phyloP scores from a whole-genome alignment of 2,329 filamentous ascomycete genomes.

The Rutstroemia sp. region DNA sequence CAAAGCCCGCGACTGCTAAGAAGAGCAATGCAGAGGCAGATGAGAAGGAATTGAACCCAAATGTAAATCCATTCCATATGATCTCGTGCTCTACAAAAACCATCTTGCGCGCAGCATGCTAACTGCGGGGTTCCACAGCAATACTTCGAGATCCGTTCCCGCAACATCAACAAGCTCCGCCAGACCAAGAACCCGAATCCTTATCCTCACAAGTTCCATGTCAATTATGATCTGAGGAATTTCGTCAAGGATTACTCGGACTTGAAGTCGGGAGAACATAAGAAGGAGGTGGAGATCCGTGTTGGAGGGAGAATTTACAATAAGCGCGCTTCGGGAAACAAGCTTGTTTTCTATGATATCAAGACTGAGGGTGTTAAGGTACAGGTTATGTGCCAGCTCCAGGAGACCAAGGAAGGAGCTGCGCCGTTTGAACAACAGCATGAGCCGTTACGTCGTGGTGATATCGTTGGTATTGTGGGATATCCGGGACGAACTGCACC shows the following conservation, averaged over 20 bases:
- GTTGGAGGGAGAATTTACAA: conserved; percentile 85
- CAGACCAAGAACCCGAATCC: conserved; percentile 69
- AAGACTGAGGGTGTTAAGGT: conserved; percentile 68
- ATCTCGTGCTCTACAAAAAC: neutral
- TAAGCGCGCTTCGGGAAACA: conserved; percentile 72
- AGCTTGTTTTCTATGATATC: conserved; percentile 89
- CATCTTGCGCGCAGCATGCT: neutral
- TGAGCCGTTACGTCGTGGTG: conserved; percentile 79
- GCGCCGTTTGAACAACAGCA: conserved; percentile 79
- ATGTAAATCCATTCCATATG: conserved; percentile 41
- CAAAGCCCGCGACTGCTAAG: conserved; percentile 52
- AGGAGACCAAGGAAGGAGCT: conserved; percentile 62
- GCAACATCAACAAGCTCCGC: conserved; percentile 69
- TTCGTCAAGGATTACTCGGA: conserved; percentile 71
- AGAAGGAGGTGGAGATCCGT: conserved; percentile 66
- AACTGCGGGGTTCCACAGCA: conserved; percentile 40
- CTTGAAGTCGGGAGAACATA: conserved; percentile 81
- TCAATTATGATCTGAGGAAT: conserved; percentile 73
- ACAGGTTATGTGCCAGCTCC: conserved; percentile 87
- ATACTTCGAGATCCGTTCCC: conserved; percentile 96
- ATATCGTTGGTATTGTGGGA: conserved; percentile 83
- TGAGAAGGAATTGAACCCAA: conserved; percentile 69
- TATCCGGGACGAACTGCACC: conserved; percentile 81
- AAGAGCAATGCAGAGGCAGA: conserved; percentile 43
- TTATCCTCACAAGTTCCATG: conserved; percentile 90